These are phyloP conservation scores for Podila minutissima DNA, from an alignment of 192 early-diverging fungal species.

Conservation along the genomic window DNA sequence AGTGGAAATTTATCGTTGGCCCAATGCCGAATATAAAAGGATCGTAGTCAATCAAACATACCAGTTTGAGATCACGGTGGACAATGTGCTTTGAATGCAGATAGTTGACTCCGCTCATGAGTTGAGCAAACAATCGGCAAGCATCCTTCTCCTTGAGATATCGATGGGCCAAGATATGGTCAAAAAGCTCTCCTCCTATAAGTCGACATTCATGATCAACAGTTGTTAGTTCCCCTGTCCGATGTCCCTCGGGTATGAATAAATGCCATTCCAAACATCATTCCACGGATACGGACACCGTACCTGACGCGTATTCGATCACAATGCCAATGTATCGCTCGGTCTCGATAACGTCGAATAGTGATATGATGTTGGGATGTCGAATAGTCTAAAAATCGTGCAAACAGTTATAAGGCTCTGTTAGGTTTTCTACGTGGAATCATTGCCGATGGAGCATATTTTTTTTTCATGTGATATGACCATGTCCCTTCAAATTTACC, in stretches of 20 bases:
- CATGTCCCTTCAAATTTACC: conserved; percentile 59
- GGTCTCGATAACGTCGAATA: conserved; percentile 96
- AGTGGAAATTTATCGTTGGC: not conserved
- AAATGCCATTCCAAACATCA: conserved; percentile 39
- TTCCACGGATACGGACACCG: conserved; percentile 1
- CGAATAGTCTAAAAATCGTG: conserved; percentile 72
- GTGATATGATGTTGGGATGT: conserved; percentile 92
- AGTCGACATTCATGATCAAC: not conserved
- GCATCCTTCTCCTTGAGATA: conserved; percentile 95
- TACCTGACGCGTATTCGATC: conserved; percentile 94
- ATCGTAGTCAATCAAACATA: conserved; percentile 44
- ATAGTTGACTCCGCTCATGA: conserved; percentile 92
- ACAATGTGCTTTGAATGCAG: conserved; percentile 94
- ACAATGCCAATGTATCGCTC: conserved; percentile 97
- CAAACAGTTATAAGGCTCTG: too few relatives aligned
- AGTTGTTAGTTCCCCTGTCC: too few relatives aligned
- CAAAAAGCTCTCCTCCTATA: conserved; percentile 94
- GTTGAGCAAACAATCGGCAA: conserved; percentile 90
- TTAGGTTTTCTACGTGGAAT: not conserved
- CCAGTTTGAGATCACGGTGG: conserved; percentile 96
- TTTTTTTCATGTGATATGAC: not conserved
- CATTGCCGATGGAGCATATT: not conserved
- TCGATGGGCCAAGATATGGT: conserved; percentile 96
- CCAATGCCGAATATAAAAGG: not conserved
- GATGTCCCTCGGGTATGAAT: conserved; percentile 14